A percentile compares a stretch with the other conserved stretches of the same genome.
phyloP scores from a whole-genome alignment of 371 early-diverging fungal genomes.

The Sporodiniella umbellata region DNA sequence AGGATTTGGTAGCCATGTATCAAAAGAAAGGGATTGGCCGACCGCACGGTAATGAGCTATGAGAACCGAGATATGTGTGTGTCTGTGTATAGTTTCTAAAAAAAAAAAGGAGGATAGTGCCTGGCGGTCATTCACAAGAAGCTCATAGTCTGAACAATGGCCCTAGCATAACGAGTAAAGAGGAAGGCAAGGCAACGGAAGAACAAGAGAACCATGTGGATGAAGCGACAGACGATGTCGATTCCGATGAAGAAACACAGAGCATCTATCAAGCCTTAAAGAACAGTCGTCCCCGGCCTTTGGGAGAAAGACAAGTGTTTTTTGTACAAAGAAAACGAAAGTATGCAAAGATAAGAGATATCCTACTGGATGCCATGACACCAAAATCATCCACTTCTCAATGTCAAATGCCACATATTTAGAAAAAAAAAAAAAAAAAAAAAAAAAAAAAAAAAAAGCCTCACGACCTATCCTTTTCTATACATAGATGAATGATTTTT shows the following conservation, averaged over 20 bases:
- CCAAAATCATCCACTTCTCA: constrained; percentile 38
- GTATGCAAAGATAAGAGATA: constrained; percentile 59
- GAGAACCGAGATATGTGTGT: background rate
- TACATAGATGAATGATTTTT: too few relatives aligned
- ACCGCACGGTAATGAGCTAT: constrained; percentile 38
- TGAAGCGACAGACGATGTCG: constrained; percentile 18
- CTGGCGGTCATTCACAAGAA: too few relatives aligned
- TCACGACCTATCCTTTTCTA: background rate
- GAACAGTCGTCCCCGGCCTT: constrained; percentile 52
- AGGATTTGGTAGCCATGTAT: constrained; percentile 66
- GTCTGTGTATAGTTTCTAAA: background rate
- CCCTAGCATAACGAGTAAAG: too few relatives aligned
- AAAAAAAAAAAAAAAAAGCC: background rate
- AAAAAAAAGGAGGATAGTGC: background rate
- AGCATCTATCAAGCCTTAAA: constrained; percentile 52
- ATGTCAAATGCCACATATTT: constrained; percentile 5
- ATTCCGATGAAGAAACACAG: constrained; percentile 70
- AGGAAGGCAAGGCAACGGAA: background rate
- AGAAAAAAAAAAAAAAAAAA: background rate
- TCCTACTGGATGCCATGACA: constrained; percentile 66
- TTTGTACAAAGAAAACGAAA: constrained; percentile 60
- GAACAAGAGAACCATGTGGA: constrained; percentile 7
- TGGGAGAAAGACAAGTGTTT: constrained; percentile 49
- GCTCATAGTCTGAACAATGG: too few relatives aligned
- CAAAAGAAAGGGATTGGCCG: constrained; percentile 60